Conservation (phyloP, 169 alveolate species). For the Cryptosporidium bovis region DNA sequence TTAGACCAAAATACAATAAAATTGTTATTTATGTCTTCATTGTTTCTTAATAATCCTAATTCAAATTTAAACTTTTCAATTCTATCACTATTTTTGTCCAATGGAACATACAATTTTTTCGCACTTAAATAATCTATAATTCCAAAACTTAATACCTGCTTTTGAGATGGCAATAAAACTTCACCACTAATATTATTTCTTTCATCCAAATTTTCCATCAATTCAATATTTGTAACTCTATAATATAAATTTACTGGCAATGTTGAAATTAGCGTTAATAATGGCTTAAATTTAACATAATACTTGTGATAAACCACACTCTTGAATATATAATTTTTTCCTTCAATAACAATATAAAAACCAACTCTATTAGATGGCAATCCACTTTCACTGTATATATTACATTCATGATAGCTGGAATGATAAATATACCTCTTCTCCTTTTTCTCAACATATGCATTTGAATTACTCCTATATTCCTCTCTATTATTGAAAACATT, state of each 20-base stretch:
- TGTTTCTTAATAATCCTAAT: conserved; percentile 1
- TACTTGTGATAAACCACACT: conserved; percentile 2
- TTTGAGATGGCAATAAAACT: background rate
- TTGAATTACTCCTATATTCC: background rate
- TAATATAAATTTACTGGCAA: conserved; percentile 34
- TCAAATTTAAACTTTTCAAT: conserved; percentile 14
- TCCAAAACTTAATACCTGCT: conserved; percentile 11
- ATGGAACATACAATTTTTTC: conserved; percentile 6
- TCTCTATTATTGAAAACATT: conserved; percentile 6
- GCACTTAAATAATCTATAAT: conserved; percentile 18
- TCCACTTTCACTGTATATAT: background rate
- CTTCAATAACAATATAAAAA: conserved; percentile 34
- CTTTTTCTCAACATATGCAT: background rate
- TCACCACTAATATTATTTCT: too few species aligned
- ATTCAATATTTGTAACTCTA: conserved; percentile 13
- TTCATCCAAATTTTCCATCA: background rate
- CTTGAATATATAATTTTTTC: background rate
- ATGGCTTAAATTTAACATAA: conserved; percentile 28
- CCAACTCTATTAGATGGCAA: background rate
- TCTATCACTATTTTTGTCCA: background rate
- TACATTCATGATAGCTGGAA: conserved; percentile 16
- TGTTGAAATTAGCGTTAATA: conserved; percentile 31
- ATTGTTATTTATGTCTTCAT: background rate
- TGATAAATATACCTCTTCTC: conserved; percentile 1
- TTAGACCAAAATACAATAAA: conserved; percentile 48